A percentile compares a stretch with the other conserved stretches of the same genome.
phyloP scores from a whole-genome alignment of 108 stramenopile species.

The Discostella pseudostelligera region DNA sequence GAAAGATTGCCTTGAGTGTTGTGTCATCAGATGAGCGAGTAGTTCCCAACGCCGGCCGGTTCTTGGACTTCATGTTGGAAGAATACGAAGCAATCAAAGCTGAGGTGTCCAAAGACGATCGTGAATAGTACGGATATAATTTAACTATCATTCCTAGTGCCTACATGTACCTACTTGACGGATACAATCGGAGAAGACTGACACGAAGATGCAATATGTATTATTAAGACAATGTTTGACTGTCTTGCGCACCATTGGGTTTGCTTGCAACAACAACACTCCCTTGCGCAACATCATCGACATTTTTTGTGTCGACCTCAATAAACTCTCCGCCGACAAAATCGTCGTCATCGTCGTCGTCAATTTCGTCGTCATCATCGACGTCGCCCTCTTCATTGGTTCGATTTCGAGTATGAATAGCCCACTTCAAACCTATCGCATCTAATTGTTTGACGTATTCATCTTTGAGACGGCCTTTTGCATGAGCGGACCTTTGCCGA shows the following conservation, averaged over 20 bases:
- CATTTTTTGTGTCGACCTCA: background rate
- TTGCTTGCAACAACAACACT: too few species aligned
- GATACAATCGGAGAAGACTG: too few species aligned
- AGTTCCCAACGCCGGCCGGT: slow-evolving; percentile 26
- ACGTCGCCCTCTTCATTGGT: slow-evolving; percentile 9
- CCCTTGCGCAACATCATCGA: background rate
- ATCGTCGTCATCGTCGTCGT: slow-evolving; percentile 17
- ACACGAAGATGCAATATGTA: too few species aligned
- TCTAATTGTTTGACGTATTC: slow-evolving; percentile 75
- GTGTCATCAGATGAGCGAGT: slow-evolving; percentile 11
- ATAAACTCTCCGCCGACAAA: slow-evolving; percentile 8
- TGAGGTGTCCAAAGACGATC: background rate
- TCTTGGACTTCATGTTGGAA: slow-evolving; percentile 37
- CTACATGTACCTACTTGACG: too few species aligned
- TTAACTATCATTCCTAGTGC: too few species aligned
- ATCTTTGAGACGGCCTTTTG: slow-evolving; percentile 77
- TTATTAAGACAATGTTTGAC: too few species aligned
- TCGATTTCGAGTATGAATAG: slow-evolving; percentile 17
- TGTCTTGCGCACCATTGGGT: too few species aligned
- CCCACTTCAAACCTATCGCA: slow-evolving; percentile 73
- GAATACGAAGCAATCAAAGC: slow-evolving; percentile 26
- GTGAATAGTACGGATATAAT: too few species aligned
- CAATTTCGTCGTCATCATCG: slow-evolving; percentile 18
- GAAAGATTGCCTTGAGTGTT: slow-evolving; percentile 7
- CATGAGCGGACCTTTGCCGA: slow-evolving; percentile 77